phyloP scores from a whole-genome alignment of 2,329 filamentous ascomycete species.

The Tolypocladium tropicale region DNA sequence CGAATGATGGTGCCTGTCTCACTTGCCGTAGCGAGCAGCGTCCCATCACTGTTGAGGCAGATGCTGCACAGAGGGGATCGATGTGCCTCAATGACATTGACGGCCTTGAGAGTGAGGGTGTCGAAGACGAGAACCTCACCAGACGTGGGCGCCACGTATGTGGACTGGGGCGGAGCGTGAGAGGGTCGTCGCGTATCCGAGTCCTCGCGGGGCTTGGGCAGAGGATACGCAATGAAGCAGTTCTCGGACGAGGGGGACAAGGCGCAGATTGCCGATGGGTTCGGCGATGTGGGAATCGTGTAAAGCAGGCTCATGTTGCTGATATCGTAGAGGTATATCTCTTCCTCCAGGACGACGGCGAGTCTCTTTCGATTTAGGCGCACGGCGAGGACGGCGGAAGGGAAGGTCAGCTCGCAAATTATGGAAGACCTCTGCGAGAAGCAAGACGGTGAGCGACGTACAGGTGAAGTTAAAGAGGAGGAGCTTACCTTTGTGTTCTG shows the following conservation, averaged over 20 bases:
- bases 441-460: neutral
- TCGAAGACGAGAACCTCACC: conserved; percentile 93
- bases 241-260: conserved; percentile 91
- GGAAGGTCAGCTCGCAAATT: conserved; percentile 97
- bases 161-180: conserved; percentile 73
- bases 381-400: conserved; percentile 89
- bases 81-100: conserved; percentile 93
- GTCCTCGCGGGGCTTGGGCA: conserved; percentile 63
- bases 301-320: conserved; percentile 94
- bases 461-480: neutral
- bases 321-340: conserved; percentile 98
- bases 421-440: conserved; percentile 53
- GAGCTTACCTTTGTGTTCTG: conserved; percentile 83
- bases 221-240: conserved; percentile 89
- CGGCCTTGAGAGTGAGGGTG: conserved; percentile 75
- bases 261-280: conserved; percentile 82
- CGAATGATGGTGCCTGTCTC: conserved; percentile 97
- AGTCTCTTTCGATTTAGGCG: conserved; percentile 89
- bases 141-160: conserved; percentile 72
- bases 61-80: conserved; percentile 85
- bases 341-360: conserved; percentile 86
- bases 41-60: conserved; percentile 85
- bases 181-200: conserved; percentile 51
- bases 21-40: conserved; percentile 82
- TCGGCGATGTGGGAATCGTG: conserved; percentile 89